Percentiles rank a stretch among this genome's conserved stretches.
These are phyloP conservation scores for Botryotinia narcissicola DNA, from an alignment of 2,329 filamentous ascomycete genomes.

Conservation along the genomic window DNA sequence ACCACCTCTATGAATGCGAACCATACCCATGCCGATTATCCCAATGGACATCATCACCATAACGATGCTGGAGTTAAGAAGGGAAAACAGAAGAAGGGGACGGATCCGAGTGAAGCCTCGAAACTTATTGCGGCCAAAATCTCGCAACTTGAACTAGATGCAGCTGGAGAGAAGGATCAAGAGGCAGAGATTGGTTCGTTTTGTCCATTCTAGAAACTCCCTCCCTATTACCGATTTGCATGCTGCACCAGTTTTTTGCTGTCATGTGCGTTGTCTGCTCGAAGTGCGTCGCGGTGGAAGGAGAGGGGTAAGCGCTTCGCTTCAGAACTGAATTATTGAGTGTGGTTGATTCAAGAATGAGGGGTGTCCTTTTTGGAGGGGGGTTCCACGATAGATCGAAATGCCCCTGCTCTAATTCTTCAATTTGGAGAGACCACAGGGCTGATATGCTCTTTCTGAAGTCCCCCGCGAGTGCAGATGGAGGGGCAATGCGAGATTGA, in stretches of 20 bases:
- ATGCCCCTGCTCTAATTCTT: background rate
- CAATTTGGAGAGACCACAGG: background rate
- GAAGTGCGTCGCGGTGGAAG: constrained; percentile 12
- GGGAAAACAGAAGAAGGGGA: constrained; percentile 77
- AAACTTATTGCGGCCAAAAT: constrained; percentile 92
- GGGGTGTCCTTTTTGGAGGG: background rate
- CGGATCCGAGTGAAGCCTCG: constrained; percentile 84
- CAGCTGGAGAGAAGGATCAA: constrained; percentile 90
- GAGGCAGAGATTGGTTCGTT: constrained; percentile 89
- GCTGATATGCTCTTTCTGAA: background rate
- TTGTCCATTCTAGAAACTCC: constrained; percentile 26
- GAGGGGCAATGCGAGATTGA: constrained; percentile 29
- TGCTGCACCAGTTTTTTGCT: constrained; percentile 4
- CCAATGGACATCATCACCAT: constrained; percentile 43
- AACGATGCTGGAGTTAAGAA: constrained; percentile 63
- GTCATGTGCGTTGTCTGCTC: background rate
- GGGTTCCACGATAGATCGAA: background rate
- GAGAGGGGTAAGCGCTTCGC: constrained; percentile 21
- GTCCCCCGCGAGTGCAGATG: constrained; percentile 27
- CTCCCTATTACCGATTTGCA: constrained; percentile 2
- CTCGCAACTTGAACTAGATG: constrained; percentile 90
- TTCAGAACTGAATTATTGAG: constrained; percentile 9
- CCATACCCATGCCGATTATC: constrained; percentile 32
- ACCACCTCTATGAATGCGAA: constrained; percentile 33
- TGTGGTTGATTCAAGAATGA: background rate